Evolutionary conservation across 768 basidiomycete genomes (phyloP).

Genomic region (Russula virescens): DNA sequence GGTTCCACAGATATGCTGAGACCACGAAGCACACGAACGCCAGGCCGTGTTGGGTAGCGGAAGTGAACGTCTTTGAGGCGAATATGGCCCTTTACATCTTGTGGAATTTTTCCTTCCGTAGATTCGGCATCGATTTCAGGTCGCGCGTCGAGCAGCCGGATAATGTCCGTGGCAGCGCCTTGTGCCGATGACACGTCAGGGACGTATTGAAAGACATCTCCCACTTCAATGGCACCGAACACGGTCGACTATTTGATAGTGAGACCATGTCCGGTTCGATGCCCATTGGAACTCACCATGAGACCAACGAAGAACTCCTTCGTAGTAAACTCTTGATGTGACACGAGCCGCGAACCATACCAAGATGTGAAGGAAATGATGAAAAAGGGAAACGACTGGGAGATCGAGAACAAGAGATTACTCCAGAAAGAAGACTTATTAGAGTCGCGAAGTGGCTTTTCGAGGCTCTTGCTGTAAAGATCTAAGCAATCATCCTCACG

Average conservation of each 20-base stretch:
- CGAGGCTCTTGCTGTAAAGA: constrained; percentile 61
- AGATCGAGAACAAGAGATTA: constrained; percentile 59
- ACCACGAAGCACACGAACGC: constrained; percentile 72
- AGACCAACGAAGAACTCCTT: constrained; percentile 77
- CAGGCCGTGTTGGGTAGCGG: constrained; percentile 80
- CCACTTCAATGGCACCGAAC: constrained; percentile 80
- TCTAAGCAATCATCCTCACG: constrained; percentile 72
- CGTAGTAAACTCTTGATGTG: constrained; percentile 42
- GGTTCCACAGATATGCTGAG: constrained; percentile 62
- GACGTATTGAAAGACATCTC: constrained; percentile 73
- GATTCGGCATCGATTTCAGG: constrained; percentile 79
- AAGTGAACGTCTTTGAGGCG: constrained; percentile 74
- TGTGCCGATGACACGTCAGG: constrained; percentile 82
- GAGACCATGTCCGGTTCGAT: not conserved
- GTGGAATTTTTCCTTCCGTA: constrained; percentile 48
- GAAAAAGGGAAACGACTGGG: constrained; percentile 71
- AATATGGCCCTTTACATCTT: constrained; percentile 50
- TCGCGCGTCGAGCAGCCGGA: constrained; percentile 61
- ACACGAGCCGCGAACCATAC: constrained; percentile 62
- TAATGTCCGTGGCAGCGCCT: constrained; percentile 64
- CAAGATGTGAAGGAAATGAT: constrained; percentile 80
- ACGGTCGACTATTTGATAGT: constrained; percentile 65
- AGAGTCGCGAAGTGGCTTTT: constrained; percentile 58
- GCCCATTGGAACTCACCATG: constrained; percentile 46
- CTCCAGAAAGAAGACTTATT: constrained; percentile 58